Conservation (phyloP, 176 grass and related monocot genomes). For the Poa pratensis region DNA sequence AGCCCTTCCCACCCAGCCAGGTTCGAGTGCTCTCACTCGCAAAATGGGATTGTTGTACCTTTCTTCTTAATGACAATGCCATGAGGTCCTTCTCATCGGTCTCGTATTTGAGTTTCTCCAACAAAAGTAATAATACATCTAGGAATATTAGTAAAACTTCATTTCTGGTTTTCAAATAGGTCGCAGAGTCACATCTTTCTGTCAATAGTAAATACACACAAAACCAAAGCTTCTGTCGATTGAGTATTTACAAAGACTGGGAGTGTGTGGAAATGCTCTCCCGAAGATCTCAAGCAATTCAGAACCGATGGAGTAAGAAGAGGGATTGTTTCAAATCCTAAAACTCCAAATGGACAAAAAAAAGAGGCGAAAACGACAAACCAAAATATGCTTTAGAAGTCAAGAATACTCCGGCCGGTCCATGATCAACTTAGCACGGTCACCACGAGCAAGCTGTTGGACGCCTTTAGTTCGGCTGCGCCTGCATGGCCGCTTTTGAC, state of each 20-base stretch:
- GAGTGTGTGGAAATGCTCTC: not conserved
- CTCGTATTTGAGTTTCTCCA: no score
- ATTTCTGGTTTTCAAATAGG: not conserved
- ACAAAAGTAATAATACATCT: not conserved
- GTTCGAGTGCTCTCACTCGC: no score
- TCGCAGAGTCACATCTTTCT: not conserved
- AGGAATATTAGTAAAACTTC: not conserved
- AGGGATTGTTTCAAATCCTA: conserved; percentile 38
- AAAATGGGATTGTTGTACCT: no score
- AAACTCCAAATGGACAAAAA: conserved; percentile 37
- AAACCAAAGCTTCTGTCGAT: not conserved
- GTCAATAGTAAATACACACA: not conserved
- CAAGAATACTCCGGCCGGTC: conserved; percentile 18
- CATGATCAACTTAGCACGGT: conserved; percentile 45
- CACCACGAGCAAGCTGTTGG: conserved; percentile 39
- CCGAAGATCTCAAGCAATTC: not conserved
- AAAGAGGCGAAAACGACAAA: not conserved
- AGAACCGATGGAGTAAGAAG: not conserved
- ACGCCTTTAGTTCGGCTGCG: conserved; percentile 19
- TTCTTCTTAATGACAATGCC: no score
- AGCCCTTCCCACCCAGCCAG: no score
- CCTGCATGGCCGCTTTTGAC: conserved; percentile 32
- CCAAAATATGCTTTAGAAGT: conserved; percentile 19
- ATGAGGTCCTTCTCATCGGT: no score
- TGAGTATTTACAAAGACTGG: not conserved